Base-by-base conservation (phyloP, 2,329 filamentous ascomycete species). In the Fusarium hainanense region DNA sequence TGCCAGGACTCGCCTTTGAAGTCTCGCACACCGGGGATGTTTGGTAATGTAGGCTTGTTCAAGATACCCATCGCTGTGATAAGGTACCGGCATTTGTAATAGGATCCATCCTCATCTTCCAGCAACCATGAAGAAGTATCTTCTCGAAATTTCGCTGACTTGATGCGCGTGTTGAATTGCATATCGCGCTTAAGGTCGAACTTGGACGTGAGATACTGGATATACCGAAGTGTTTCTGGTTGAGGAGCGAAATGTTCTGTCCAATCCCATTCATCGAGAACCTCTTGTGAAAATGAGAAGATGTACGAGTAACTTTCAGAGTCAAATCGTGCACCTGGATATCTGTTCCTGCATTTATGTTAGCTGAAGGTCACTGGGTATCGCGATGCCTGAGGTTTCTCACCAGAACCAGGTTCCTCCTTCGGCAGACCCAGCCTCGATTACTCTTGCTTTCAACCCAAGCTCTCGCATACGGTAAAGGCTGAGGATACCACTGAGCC, bases 321-420 rank as follows among this genome's bases (percentile, higher is more conserved):
- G 63, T 84, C 75, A 63, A 82, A 85, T 7, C 77, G 68, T 0
- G 82, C 78, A 1, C 80, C 80, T 2, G 80, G 80, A 25, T 82
- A 82, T 1, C 78, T 69, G 48, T 81, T 82, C 69, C 85, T 41
- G 44, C 6, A 37, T 46, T 4, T 41, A 14, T 4, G n/a, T 67
- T 11, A 50, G 12, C 12, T 21, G 3, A 13, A 27, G 6, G 16
- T 7, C 9, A 14, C 18, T 37, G 27, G 8, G 28, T 16, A 34
- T 7, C 16, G 18, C 7, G 21, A 25, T 21, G 14, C 5, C 16
- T 28, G 7, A 12, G 25, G 37, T 12, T 44, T 16, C 60, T 64
- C 69, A 77, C 81, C 79, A 82, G 57, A 77, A 79, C 83, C 84
- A 86, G 4, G 83, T 85, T 2, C 84, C 83, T 6, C 83, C 83